Evolutionary conservation across 768 basidiomycete genomes (phyloP), one percentile per base, ranked within the genome.

Genomic region (Lactarius hatsudake): DNA sequence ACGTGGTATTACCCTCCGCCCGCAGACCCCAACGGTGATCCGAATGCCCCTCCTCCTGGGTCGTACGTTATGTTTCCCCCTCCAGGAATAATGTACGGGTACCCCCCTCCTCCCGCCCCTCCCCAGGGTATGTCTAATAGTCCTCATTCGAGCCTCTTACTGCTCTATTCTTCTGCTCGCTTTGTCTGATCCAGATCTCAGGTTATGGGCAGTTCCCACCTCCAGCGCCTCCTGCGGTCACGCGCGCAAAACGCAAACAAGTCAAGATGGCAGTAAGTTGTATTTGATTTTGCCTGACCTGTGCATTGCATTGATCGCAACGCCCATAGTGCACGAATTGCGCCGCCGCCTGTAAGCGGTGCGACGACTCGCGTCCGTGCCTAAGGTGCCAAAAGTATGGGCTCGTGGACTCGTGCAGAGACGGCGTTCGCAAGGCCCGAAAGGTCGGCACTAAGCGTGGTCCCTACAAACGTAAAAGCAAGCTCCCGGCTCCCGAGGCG

Each of bases 321-420:
- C 32, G 26, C 48, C n/a, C 8, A 57, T 34, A 83, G 82, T 85
- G 84, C 71, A 85, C 84, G 0, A 86, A 85, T 67, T 85, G 84
- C 68, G 85, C 85, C 13, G 78, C 78, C 28, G 84, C 84, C 10
- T 85, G 84, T 73, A 85, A 85, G 73, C 81, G 84, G 26, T 85
- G 84, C 59, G 84, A 85, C 70, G 84, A 86, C 42, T 76, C 77
- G 5, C 83, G 87, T 54, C 87, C 87, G 2, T 89, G 87, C 74
- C 82, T 84, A 62, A 82, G 87, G 34, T 89, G 87, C 70, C 73
- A 82, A 67, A 88, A 87, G 74, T 88, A 87, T 71, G 86, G 85
- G 3, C 79, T 87, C 40, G 80, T 81, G 15, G 79, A 82, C 32
- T 75, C 79, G n/a, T 89, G 87, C 69, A 70, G 81, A 2, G 87